Evolutionary conservation across 306 rosid species (phyloP).

Genomic region (Aeschynomene evenia): DNA sequence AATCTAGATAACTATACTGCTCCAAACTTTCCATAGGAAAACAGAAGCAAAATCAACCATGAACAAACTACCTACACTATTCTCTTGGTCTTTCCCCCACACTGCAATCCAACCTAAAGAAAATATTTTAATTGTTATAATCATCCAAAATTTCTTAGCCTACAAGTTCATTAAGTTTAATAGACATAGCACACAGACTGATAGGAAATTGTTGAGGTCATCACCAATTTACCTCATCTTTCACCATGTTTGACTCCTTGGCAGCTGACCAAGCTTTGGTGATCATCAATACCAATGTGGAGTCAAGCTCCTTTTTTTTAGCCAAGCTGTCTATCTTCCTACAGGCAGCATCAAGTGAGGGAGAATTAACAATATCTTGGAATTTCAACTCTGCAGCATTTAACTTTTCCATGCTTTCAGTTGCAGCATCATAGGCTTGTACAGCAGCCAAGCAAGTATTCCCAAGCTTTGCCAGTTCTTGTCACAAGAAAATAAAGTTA

Average conservation of each 20-base stretch:
- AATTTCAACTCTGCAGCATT: constrained; percentile 87
- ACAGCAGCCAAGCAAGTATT: constrained; percentile 80
- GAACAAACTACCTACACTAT: background rate
- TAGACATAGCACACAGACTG: background rate
- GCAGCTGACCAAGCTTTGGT: constrained; percentile 98
- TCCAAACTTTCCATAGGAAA: constrained; percentile 1
- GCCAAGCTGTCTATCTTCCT: constrained; percentile 92
- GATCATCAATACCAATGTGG: constrained; percentile 89
- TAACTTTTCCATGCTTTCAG: constrained; percentile 74
- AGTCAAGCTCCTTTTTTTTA: constrained; percentile 79
- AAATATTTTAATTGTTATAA: background rate
- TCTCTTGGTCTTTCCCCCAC: background rate
- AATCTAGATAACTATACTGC: background rate
- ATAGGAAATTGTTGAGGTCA: constrained; percentile 13
- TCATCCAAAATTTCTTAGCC: constrained; percentile 9
- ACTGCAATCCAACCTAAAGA: background rate
- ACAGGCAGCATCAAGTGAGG: constrained; percentile 85
- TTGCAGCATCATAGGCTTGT: constrained; percentile 74
- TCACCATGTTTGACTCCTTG: constrained; percentile 77
- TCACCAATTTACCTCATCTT: constrained; percentile 68
- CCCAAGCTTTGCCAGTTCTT: constrained; percentile 51
- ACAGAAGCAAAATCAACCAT: background rate
- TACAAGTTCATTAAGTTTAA: background rate
- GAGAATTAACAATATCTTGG: constrained; percentile 86
- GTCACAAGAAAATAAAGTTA: constrained; percentile 4